Evolutionary conservation across 805 yeast genomes (phyloP).

Genomic region (Zygoascus tannicola): DNA sequence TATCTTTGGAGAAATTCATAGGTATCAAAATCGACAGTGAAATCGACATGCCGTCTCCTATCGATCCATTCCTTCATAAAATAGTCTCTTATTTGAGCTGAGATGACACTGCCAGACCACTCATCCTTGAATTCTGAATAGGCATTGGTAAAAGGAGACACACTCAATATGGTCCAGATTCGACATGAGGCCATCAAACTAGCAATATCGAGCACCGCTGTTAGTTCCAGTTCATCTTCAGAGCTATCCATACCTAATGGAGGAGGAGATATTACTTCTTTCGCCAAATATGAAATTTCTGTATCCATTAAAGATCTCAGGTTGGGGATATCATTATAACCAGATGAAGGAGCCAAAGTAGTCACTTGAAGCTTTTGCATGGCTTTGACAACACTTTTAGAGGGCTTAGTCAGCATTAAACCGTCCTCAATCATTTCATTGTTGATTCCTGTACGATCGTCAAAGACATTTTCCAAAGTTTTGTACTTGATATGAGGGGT

Average conservation of each 20-base stretch:
- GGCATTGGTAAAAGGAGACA: constrained; percentile 25
- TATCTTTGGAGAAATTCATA: constrained; percentile 31
- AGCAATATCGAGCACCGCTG: constrained; percentile 18
- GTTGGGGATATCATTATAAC: constrained; percentile 16
- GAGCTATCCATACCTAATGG: background rate
- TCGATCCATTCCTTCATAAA: constrained; percentile 32
- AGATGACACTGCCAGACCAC: constrained; percentile 30
- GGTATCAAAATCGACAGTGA: constrained; percentile 32
- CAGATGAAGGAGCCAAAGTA: background rate
- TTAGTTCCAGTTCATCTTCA: background rate
- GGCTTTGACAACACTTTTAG: constrained; percentile 13
- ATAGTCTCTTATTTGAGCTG: constrained; percentile 30
- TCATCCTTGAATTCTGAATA: constrained; percentile 17
- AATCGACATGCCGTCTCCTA: constrained; percentile 27
- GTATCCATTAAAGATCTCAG: constrained; percentile 18
- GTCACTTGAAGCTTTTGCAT: constrained; percentile 5
- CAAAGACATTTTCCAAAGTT: constrained; percentile 29
- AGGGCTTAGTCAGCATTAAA: constrained; percentile 19
- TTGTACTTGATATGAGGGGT: constrained; percentile 18
- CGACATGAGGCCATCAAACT: constrained; percentile 24
- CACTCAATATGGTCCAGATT: constrained; percentile 29
- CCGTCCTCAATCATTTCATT: constrained; percentile 32
- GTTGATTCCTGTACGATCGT: constrained; percentile 29
- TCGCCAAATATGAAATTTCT: constrained; percentile 20
- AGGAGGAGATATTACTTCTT: background rate